These are phyloP conservation scores for Diutina mesorugosa DNA, from an alignment of 1,139 yeast genomes.

Conservation along the genomic window DNA sequence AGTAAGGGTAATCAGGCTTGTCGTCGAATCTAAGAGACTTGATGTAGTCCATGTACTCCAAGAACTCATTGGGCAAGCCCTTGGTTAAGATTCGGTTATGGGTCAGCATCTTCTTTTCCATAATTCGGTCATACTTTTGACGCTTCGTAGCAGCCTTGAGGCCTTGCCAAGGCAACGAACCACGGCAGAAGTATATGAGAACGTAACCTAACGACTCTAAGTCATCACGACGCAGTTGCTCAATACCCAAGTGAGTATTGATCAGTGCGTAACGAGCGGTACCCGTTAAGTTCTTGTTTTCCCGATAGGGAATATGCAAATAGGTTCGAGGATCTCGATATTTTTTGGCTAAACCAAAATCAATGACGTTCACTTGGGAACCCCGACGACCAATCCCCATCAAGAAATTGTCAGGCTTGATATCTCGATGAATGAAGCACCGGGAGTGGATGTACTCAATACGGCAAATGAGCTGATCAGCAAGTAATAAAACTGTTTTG, in stretches of 20 bases:
- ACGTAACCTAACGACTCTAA: slow-evolving; percentile 93
- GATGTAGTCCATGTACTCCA: slow-evolving; percentile 78
- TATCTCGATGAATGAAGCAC: slow-evolving; percentile 83
- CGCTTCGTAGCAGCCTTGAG: slow-evolving; percentile 93
- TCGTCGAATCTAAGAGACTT: slow-evolving; percentile 90
- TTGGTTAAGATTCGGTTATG: slow-evolving; percentile 81
- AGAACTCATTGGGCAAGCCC: slow-evolving; percentile 86
- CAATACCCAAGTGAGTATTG: slow-evolving; percentile 93
- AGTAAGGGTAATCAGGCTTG: slow-evolving; percentile 86
- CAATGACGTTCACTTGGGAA: slow-evolving; percentile 89
- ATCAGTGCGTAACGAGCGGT: slow-evolving; percentile 95
- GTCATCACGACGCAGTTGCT: slow-evolving; percentile 94
- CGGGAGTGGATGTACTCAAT: slow-evolving; percentile 93
- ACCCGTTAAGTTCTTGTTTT: slow-evolving; percentile 91
- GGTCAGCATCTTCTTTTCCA: slow-evolving; percentile 93
- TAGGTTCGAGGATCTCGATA: slow-evolving; percentile 93
- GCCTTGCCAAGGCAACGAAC: slow-evolving; percentile 98
- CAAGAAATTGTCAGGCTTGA: slow-evolving; percentile 92
- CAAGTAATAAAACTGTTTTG: slow-evolving; percentile 84
- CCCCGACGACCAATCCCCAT: slow-evolving; percentile 97
- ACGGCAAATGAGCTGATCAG: slow-evolving; percentile 90
- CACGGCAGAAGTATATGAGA: slow-evolving; percentile 86
- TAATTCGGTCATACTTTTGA: slow-evolving; percentile 91
- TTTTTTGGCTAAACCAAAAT: slow-evolving; percentile 93
- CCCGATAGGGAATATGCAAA: slow-evolving; percentile 91